A percentile compares a stretch with the other conserved stretches of the same genome.
These are phyloP conservation scores for Oryza glumipatula DNA, from an alignment of 176 grass and related monocot species.

Conservation along the genomic window DNA sequence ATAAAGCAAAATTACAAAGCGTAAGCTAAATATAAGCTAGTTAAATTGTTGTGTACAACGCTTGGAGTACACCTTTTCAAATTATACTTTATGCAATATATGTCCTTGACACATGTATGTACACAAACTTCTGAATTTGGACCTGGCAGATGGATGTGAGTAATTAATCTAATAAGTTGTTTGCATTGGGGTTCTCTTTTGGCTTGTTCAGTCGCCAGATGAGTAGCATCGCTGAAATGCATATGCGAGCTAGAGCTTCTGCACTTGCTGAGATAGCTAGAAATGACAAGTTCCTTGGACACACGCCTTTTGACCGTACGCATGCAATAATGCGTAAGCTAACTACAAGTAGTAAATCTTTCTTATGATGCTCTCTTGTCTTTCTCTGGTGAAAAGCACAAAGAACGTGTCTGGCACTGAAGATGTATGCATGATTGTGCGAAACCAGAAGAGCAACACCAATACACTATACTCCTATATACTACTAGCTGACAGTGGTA, in stretches of 20 bases:
- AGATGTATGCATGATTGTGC: neutral
- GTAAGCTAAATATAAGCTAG: no score
- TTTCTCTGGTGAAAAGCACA: conserved; percentile 14
- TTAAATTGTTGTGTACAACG: no score
- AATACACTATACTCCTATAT: no score
- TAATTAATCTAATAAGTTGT: neutral
- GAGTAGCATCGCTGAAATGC: neutral
- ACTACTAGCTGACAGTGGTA: no score
- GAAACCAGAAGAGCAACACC: neutral
- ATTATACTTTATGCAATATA: no score
- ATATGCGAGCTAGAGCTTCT: neutral
- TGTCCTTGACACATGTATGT: no score
- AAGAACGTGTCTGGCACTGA: conserved; percentile 11
- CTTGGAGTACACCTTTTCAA: no score
- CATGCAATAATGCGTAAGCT: conserved; percentile 42
- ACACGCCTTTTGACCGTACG: conserved; percentile 13
- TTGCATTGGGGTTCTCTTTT: neutral
- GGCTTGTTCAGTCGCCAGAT: neutral
- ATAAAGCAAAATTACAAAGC: neutral
- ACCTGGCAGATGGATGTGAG: no score
- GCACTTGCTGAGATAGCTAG: neutral
- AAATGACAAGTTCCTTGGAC: no score
- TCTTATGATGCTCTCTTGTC: conserved; percentile 4
- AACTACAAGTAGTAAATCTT: conserved; percentile 5
- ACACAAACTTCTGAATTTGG: no score